A percentile compares a stretch with the other conserved stretches of the same genome.
Conservation (phyloP, 306 rosid genomes). For the Mimosa bimucronata region DNA sequence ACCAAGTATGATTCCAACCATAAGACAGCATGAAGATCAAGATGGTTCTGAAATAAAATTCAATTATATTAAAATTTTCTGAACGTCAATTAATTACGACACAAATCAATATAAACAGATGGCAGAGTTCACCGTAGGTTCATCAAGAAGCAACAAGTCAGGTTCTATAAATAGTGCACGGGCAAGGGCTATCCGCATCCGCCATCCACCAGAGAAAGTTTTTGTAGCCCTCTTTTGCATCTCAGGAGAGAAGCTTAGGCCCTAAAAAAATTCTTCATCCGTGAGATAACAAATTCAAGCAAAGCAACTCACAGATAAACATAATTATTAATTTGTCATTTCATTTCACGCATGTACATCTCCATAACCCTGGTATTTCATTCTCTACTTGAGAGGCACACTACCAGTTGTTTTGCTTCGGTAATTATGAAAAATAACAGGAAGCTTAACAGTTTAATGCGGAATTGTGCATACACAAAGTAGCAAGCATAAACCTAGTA, state of each 20-base stretch:
- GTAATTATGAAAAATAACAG: neutral
- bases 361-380: conserved; percentile 3
- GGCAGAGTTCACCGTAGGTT: conserved; percentile 78
- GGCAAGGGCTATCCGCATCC: conserved; percentile 99
- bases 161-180: conserved; percentile 97
- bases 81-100: conserved; percentile 29
- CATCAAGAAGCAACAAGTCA: conserved; percentile 91
- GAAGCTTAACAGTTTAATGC: neutral
- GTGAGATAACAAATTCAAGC: conserved; percentile 29
- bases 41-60: conserved; percentile 82
- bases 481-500: neutral
- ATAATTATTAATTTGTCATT: neutral
- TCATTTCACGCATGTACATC: neutral
- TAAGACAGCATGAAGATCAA: conserved; percentile 98
- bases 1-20: conserved; percentile 92
- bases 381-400: neutral
- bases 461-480: neutral
- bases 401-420: neutral
- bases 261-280: conserved; percentile 53
- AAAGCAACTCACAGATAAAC: conserved; percentile 11
- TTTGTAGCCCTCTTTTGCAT: conserved; percentile 92
- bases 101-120: conserved; percentile 27
- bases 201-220: conserved; percentile 98
- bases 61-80: conserved; percentile 8
- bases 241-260: conserved; percentile 90